Conservation (phyloP, 768 basidiomycete genomes). For the Podaxis sp. region DNA sequence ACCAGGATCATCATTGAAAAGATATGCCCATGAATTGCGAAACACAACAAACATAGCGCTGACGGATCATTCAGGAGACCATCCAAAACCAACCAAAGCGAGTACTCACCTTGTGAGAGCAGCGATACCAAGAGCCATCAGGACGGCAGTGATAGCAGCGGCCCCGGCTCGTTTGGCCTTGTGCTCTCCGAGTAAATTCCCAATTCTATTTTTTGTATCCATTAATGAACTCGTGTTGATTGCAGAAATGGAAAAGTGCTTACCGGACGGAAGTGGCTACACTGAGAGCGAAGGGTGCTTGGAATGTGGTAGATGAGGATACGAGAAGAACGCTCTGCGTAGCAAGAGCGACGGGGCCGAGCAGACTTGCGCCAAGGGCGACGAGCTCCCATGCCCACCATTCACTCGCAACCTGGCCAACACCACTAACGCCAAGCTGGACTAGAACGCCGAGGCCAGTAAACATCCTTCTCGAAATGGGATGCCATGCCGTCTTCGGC, state of each 20-base stretch:
- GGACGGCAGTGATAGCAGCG: constrained; percentile 61
- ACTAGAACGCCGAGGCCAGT: constrained; percentile 66
- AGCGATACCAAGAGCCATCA: constrained; percentile 66
- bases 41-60: constrained; percentile 60
- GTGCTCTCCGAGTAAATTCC: constrained; percentile 84
- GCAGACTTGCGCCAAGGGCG: constrained; percentile 54
- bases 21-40: constrained; percentile 64
- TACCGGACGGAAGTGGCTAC: constrained; percentile 86
- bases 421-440: constrained; percentile 79
- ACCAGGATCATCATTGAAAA: constrained; percentile 74
- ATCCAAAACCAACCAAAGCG: not conserved
- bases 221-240: not conserved
- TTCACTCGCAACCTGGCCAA: constrained; percentile 83
- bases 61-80: constrained; percentile 8
- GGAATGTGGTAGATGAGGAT: constrained; percentile 75
- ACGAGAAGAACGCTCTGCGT: constrained; percentile 85
- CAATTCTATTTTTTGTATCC: constrained; percentile 52
- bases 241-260: constrained; percentile 14
- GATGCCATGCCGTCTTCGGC: constrained; percentile 81
- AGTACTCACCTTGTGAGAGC: constrained; percentile 58
- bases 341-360: constrained; percentile 81
- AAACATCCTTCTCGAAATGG: constrained; percentile 63
- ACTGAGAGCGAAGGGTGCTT: constrained; percentile 80
- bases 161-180: constrained; percentile 72
- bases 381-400: constrained; percentile 98